Evolutionary conservation across 2,329 filamentous ascomycete species (phyloP), one percentile per base, ranked within the genome.

Genomic region (Neonectria sp.): DNA sequence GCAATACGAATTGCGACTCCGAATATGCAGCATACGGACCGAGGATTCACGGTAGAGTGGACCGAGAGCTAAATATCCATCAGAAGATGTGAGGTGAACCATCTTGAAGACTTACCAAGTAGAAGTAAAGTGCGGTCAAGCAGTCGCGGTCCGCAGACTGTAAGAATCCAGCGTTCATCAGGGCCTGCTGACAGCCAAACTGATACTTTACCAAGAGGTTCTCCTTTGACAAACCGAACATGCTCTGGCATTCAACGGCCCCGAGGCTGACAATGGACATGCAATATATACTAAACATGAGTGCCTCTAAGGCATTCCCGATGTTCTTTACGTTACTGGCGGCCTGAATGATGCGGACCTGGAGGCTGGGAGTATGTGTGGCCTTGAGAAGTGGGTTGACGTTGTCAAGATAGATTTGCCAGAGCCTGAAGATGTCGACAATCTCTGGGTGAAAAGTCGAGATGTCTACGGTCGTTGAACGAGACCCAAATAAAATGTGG

Each of bases 321-420:
- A 88, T 78, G 17, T 76, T 81, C 2, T 72, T 67, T 1, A 86
- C 11, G 43, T 88, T 79, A 9, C 80, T 77, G 0, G 79, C 79
- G 1, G 86, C 86, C 21, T 88, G 83, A 13, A 90, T 82, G 6
- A 91, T 83, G 3, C 82, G 83, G 1, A 74, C 70, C 67, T 91
- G 88, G 0, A 90, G 72, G 2, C 77, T 89, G 0, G 89, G 88
- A 0, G 84, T 83, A 70, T 91, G 89, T 0, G 86, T 86, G 40
- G 90, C 81, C 59, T 89, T 90, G n/a, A 90, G 77, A 3, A 91
- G 69, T 0, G 89, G 88, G 68, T 91, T 82, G 57, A 90, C 84
- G 46, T 89, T 89, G 31, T 89, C 84, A 0, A 90, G 77, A 68
- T 88, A 91, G 0, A 85, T 78, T 72, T 90, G 88, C 88, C 89